phyloP scores from a whole-genome alignment of 2,329 filamentous ascomycete species.

The Claviceps purpurea region DNA sequence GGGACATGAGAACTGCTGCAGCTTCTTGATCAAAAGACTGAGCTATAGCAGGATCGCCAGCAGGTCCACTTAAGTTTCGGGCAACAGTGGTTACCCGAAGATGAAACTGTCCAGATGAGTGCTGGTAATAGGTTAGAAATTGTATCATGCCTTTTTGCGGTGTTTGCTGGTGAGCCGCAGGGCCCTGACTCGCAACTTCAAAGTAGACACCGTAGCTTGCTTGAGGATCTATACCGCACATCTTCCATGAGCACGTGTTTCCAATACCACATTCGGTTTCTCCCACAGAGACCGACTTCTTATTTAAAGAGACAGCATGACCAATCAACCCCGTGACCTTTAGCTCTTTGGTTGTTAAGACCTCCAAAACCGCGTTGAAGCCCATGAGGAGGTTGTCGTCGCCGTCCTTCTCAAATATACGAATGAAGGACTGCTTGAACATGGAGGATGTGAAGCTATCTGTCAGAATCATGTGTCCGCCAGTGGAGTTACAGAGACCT shows the following conservation, averaged over 20 bases:
- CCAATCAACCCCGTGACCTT: slow-evolving; percentile 97
- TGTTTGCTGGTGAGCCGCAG: slow-evolving; percentile 71
- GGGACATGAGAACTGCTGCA: slow-evolving; percentile 94
- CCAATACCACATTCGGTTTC: slow-evolving; percentile 98
- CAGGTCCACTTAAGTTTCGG: slow-evolving; percentile 79
- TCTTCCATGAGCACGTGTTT: slow-evolving; percentile 98
- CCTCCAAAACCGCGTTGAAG: slow-evolving; percentile 92
- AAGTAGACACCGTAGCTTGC: slow-evolving; percentile 96
- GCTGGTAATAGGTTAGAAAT: slow-evolving; percentile 97
- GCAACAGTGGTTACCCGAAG: slow-evolving; percentile 90
- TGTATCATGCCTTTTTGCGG: slow-evolving; percentile 94
- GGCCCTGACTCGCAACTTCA: slow-evolving; percentile 89
- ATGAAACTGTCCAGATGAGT: slow-evolving; percentile 92
- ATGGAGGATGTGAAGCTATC: slow-evolving; percentile 98
- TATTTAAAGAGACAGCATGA: slow-evolving; percentile 92
- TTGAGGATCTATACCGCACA: slow-evolving; percentile 93
- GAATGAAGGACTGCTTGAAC: slow-evolving; percentile 97
- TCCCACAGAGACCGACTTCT: slow-evolving; percentile 92
- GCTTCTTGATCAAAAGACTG: slow-evolving; percentile 98
- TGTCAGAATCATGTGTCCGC: slow-evolving; percentile 94
- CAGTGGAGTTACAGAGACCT: slow-evolving; percentile 86
- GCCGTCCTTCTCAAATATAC: slow-evolving; percentile 92
- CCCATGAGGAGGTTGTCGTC: slow-evolving; percentile 95
- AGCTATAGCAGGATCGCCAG: slow-evolving; percentile 85
- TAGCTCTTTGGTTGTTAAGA: slow-evolving; percentile 92